Percentiles rank a stretch among this genome's conserved stretches.
Conservation (phyloP, 2,329 filamentous ascomycete genomes). For the Aspergillus luchuensis region DNA sequence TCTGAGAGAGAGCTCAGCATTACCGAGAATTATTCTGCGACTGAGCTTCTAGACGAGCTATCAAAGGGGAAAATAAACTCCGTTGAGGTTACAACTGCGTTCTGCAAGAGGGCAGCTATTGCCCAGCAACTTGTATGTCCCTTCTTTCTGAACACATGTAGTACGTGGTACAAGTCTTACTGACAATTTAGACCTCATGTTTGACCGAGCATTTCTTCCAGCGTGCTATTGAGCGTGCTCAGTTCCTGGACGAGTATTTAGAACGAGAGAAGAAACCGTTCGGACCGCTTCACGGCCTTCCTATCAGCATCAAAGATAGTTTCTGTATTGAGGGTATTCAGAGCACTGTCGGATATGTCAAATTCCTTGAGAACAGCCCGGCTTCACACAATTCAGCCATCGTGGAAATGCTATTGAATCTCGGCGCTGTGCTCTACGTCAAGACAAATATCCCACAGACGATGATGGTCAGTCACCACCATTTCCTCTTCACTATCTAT, state of each 20-base stretch:
- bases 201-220: slow-evolving; percentile 58
- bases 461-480: slow-evolving; percentile 20
- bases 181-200: slow-evolving; percentile 38
- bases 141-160: neutral
- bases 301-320: slow-evolving; percentile 56
- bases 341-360: slow-evolving; percentile 59
- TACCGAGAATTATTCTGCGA: slow-evolving; percentile 46
- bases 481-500: neutral
- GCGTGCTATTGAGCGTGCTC: slow-evolving; percentile 51
- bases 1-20: slow-evolving; percentile 51
- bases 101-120: slow-evolving; percentile 39
- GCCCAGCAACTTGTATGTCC: slow-evolving; percentile 35
- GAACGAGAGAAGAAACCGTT: slow-evolving; percentile 44
- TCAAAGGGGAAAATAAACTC: slow-evolving; percentile 32
- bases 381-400: slow-evolving; percentile 54
- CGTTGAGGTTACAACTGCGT: slow-evolving; percentile 52
- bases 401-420: slow-evolving; percentile 57
- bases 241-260: slow-evolving; percentile 51
- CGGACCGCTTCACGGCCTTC: slow-evolving; percentile 65
- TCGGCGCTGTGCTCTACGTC: slow-evolving; percentile 66
- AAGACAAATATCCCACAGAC: slow-evolving; percentile 70
- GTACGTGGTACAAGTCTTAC: neutral
- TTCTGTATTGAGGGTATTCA: slow-evolving; percentile 54
- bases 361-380: slow-evolving; percentile 61
- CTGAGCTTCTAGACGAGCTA: slow-evolving; percentile 30